phyloP scores from a whole-genome alignment of 23 red algal genomes.

The Agarophyton chilense region DNA sequence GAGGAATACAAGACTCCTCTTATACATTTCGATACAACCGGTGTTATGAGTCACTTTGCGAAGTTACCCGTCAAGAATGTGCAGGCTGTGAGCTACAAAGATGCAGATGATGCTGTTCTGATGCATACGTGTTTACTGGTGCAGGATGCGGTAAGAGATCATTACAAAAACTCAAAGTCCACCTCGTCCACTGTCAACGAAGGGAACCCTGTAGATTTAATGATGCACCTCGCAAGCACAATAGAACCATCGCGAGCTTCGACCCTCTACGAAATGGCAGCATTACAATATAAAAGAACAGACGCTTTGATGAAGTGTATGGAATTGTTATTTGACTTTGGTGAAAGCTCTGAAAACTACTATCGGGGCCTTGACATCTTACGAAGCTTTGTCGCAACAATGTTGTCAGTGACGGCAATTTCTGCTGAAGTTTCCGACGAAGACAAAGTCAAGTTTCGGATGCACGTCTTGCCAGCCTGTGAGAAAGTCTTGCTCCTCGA shows the following conservation, averaged over 20 bases:
- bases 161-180: neutral
- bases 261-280: slow-evolving; percentile 18
- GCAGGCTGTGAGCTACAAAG: neutral
- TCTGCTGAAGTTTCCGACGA: slow-evolving; percentile 1
- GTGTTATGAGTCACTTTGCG: neutral
- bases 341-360: neutral
- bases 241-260: slow-evolving; percentile 15
- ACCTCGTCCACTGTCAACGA: neutral
- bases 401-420: neutral
- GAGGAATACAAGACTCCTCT: neutral
- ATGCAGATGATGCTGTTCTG: slow-evolving; percentile 23
- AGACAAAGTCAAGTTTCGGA: neutral
- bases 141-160: slow-evolving; percentile 9
- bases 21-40: neutral
- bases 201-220: neutral
- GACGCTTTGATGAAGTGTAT: neutral
- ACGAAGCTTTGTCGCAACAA: slow-evolving; percentile 5
- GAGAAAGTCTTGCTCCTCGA: neutral
- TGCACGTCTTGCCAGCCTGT: slow-evolving; percentile 6
- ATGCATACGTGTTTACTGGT: slow-evolving; percentile 32
- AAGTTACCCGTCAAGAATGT: neutral
- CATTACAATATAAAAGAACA: neutral
- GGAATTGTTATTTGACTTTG: neutral
- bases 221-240: neutral
- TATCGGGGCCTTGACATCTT: slow-evolving; percentile 14